phyloP scores from a whole-genome alignment of 768 basidiomycete species.

The Amanita pallidorosea region DNA sequence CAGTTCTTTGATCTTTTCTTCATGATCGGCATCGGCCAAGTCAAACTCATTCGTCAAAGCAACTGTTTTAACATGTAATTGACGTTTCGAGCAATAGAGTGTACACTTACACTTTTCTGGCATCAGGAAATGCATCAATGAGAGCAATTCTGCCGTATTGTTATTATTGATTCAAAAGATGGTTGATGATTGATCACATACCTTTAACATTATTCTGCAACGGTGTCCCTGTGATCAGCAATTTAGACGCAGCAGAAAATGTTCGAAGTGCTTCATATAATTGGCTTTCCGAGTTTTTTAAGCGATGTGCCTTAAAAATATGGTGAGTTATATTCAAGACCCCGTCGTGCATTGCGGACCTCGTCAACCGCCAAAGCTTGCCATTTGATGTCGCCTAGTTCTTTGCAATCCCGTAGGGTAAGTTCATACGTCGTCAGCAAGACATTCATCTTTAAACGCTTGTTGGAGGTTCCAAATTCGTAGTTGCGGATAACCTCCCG shows the following conservation, averaged over 20 bases:
- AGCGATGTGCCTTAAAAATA: constrained; percentile 69
- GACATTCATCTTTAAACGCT: constrained; percentile 95
- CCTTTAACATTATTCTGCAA: constrained; percentile 99
- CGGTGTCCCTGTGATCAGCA: constrained; percentile 97
- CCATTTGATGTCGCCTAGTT: constrained; percentile 93
- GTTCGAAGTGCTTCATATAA: constrained; percentile 87
- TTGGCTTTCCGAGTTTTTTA: constrained; percentile 98
- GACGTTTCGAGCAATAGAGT: not conserved
- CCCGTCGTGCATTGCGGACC: constrained; percentile 26
- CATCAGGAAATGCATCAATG: constrained; percentile 99
- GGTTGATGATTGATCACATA: constrained; percentile 19
- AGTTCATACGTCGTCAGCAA: constrained; percentile 95
- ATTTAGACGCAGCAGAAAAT: constrained; percentile 84
- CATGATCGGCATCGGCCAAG: constrained; percentile 86
- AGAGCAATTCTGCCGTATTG: constrained; percentile 62
- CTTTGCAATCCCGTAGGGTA: constrained; percentile 80
- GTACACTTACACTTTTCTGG: constrained; percentile 82
- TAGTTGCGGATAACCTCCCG: constrained; percentile 87
- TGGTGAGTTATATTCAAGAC: constrained; percentile 9
- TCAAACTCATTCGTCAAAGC: constrained; percentile 94
- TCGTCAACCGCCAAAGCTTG: constrained; percentile 95
- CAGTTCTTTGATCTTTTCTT: constrained; percentile 89
- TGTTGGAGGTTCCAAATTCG: constrained; percentile 84
- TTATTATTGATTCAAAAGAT: not conserved
- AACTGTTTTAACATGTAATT: constrained; percentile 36